Percentiles rank a stretch among this genome's conserved stretches.
These are phyloP conservation scores for Lactarius sp. DNA, from an alignment of 768 basidiomycete genomes.

Conservation along the genomic window DNA sequence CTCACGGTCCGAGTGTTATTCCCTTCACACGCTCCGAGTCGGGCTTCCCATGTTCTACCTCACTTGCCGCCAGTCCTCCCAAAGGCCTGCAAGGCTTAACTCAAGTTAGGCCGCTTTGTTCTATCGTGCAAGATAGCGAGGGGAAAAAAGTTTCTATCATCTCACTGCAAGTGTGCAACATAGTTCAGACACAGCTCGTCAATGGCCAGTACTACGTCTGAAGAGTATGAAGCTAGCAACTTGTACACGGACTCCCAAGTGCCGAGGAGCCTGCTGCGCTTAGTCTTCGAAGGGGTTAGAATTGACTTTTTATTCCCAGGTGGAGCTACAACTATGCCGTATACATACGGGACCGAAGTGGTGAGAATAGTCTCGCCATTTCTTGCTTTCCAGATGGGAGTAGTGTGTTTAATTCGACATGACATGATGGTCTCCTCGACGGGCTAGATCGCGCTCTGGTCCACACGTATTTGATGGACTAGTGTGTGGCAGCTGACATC, in stretches of 20 bases:
- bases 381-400: not conserved
- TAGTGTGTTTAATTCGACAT: slow-evolving; percentile 64
- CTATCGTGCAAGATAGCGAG: too few species aligned
- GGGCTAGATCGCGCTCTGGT: not conserved
- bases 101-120: too few species aligned
- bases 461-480: not conserved
- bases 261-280: too few species aligned
- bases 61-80: too few species aligned
- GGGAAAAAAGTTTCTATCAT: too few species aligned
- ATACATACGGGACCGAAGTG: not conserved
- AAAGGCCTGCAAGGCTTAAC: too few species aligned
- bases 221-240: too few species aligned
- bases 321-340: not conserved
- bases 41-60: too few species aligned
- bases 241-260: too few species aligned
- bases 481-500: not conserved
- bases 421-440: slow-evolving; percentile 39
- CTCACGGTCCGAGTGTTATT: slow-evolving; percentile 8
- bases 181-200: too few species aligned
- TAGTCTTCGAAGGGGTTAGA: not conserved
- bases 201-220: too few species aligned
- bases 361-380: not conserved
- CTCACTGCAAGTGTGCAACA: too few species aligned
- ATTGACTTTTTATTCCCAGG: not conserved
- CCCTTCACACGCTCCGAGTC: not conserved